These are phyloP conservation scores for Pseudomicrostroma phylloplanum DNA, from an alignment of 1,284 basidiomycete genomes.

Conservation along the genomic window DNA sequence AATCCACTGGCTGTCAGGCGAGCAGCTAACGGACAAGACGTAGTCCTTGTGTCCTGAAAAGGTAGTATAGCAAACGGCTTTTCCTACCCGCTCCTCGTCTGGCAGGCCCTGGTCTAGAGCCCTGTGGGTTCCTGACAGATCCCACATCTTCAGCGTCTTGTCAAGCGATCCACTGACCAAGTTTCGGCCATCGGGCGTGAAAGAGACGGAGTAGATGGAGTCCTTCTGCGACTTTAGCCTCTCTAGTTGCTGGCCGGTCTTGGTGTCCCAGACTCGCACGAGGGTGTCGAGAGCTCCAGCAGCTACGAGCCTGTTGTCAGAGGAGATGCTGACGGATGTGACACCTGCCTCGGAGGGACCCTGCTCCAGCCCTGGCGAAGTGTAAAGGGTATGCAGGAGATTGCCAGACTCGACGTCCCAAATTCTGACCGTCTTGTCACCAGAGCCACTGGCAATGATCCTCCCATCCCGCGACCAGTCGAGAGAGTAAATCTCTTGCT, in stretches of 20 bases:
- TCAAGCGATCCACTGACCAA: slow-evolving; percentile 78
- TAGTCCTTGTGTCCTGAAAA: slow-evolving; percentile 83
- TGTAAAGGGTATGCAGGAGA: slow-evolving; percentile 45
- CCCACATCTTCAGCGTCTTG: slow-evolving; percentile 82
- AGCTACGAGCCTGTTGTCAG: slow-evolving; percentile 72
- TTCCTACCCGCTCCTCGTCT: slow-evolving; percentile 33
- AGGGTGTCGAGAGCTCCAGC: slow-evolving; percentile 77
- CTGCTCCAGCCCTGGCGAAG: slow-evolving; percentile 52
- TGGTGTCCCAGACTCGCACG: slow-evolving; percentile 78
- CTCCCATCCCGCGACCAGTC: slow-evolving; percentile 72
- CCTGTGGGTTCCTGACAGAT: slow-evolving; percentile 58
- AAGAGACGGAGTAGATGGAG: slow-evolving; percentile 76
- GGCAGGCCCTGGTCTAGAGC: slow-evolving; percentile 30
- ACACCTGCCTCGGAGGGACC: slow-evolving; percentile 68
- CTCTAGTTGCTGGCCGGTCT: slow-evolving; percentile 66
- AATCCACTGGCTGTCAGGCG: slow-evolving; percentile 77
- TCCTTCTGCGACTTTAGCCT: slow-evolving; percentile 73
- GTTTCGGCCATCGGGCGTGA: slow-evolving; percentile 71
- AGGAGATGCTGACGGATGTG: slow-evolving; percentile 67
- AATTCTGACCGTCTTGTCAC: slow-evolving; percentile 79
- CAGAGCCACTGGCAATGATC: slow-evolving; percentile 78
- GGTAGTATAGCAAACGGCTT: slow-evolving; percentile 65
- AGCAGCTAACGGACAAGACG: slow-evolving; percentile 70
- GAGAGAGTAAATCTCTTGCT: slow-evolving; percentile 83
- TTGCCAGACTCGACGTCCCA: slow-evolving; percentile 70